Evolutionary conservation across 129 eudicot genomes (phyloP).

Genomic region (Heracleum sosnowskyi): DNA sequence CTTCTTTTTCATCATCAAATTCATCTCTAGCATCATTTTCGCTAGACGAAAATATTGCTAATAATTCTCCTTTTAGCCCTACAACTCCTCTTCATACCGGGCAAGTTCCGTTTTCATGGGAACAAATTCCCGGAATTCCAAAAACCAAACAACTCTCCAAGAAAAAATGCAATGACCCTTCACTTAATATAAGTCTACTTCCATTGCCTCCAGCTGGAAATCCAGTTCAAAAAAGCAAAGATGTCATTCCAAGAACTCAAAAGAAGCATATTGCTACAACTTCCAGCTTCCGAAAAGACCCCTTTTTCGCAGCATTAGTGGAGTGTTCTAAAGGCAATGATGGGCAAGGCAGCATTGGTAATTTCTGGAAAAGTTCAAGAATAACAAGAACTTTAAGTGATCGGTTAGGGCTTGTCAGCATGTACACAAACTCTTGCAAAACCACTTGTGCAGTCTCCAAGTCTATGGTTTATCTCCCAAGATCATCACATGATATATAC

Average conservation of each 20-base stretch:
- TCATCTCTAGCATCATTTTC: constrained; percentile 27
- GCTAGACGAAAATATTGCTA: neutral
- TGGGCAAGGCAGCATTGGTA: constrained; percentile 10
- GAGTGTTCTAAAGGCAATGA: constrained; percentile 69
- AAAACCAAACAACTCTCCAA: constrained; percentile 21
- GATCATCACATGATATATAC: constrained; percentile 21
- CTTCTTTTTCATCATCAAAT: constrained; percentile 22
- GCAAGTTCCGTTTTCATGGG: constrained; percentile 78
- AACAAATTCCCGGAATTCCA: constrained; percentile 77
- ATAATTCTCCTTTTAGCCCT: constrained; percentile 29
- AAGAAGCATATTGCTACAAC: neutral
- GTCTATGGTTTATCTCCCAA: constrained; percentile 55
- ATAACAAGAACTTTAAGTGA: constrained; percentile 25
- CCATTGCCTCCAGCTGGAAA: constrained; percentile 50
- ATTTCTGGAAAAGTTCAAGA: constrained; percentile 26
- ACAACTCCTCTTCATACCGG: constrained; percentile 46
- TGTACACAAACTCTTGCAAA: constrained; percentile 48
- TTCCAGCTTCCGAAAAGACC: constrained; percentile 43
- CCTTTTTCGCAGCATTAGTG: constrained; percentile 68
- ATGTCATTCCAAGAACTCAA: neutral
- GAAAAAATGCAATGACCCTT: neutral
- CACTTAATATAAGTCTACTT: constrained; percentile 32
- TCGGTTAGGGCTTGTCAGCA: constrained; percentile 39
- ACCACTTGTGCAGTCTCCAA: constrained; percentile 49
- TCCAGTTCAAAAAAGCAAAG: constrained; percentile 17